Conservation (phyloP, 2,329 filamentous ascomycete species). For the Ophiocordyceps camponoti-rufipedis region DNA sequence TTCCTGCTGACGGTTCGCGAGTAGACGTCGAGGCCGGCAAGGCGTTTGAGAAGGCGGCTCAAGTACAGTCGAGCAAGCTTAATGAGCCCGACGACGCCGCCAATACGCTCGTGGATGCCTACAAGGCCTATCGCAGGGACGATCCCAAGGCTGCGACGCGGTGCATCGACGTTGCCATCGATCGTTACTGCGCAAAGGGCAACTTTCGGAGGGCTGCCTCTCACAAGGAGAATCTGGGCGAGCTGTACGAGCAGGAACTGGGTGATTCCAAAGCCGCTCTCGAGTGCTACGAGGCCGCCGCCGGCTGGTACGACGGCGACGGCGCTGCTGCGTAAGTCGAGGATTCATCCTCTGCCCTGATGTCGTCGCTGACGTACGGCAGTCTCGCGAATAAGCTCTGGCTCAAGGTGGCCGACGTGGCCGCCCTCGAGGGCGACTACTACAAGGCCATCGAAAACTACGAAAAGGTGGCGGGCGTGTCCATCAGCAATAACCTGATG, state of each 20-base stretch:
- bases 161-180: constrained; percentile 62
- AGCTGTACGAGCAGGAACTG: constrained; percentile 69
- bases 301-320: constrained; percentile 76
- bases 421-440: constrained; percentile 69
- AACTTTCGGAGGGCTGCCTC: constrained; percentile 84
- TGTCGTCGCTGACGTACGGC: not conserved
- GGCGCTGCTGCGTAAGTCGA: constrained; percentile 58
- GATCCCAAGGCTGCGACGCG: constrained; percentile 68
- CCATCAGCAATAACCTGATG: constrained; percentile 81
- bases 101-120: constrained; percentile 75
- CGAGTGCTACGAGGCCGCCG: constrained; percentile 69
- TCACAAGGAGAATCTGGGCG: constrained; percentile 75
- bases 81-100: constrained; percentile 88
- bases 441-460: constrained; percentile 65
- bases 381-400: constrained; percentile 85
- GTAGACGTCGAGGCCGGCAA: constrained; percentile 70
- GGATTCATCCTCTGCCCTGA: not conserved
- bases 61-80: constrained; percentile 60
- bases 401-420: constrained; percentile 79
- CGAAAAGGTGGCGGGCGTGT: constrained; percentile 63
- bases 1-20: too few species aligned
- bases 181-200: constrained; percentile 73
- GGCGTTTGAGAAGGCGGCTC: constrained; percentile 73
- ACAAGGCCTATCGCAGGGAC: constrained; percentile 83
- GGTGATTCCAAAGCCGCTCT: constrained; percentile 63